A percentile compares a stretch with the other conserved stretches of the same genome.
Evolutionary conservation across 441 rosid genomes (phyloP).

Genomic region (Flueggea neowawraea): DNA sequence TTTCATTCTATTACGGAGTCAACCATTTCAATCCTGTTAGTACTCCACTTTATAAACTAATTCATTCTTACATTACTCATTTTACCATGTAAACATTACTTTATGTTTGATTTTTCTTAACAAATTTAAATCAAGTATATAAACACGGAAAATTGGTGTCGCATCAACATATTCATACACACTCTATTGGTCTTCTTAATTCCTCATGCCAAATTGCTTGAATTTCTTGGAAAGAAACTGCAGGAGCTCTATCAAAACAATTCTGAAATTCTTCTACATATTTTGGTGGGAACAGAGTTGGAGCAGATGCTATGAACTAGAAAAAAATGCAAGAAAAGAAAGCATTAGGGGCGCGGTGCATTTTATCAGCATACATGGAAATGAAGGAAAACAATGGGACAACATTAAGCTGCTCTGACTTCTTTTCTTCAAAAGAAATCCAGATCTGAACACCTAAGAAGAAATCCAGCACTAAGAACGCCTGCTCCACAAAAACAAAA

Average conservation of each 20-base stretch:
- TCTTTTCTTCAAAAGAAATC: slow-evolving; percentile 4
- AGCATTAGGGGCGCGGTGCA: too few species aligned
- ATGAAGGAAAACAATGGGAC: slow-evolving; percentile 3
- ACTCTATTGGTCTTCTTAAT: slow-evolving; percentile 83
- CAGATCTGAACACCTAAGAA: too few species aligned
- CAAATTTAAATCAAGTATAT: too few species aligned
- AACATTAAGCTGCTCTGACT: background rate
- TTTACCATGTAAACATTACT: too few species aligned
- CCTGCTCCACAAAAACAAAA: too few species aligned
- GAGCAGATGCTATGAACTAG: slow-evolving; percentile 97
- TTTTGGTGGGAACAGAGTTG: slow-evolving; percentile 88
- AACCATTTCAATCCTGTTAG: too few species aligned
- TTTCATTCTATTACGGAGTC: too few species aligned
- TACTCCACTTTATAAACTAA: too few species aligned
- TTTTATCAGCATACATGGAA: too few species aligned
- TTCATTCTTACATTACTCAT: too few species aligned
- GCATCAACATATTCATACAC: slow-evolving; percentile 89
- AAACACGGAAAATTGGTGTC: slow-evolving; percentile 74
- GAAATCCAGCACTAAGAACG: too few species aligned
- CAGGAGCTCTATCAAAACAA: slow-evolving; percentile 93
- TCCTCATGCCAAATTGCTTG: slow-evolving; percentile 78
- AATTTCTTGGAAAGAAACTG: slow-evolving; percentile 73
- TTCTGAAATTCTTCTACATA: slow-evolving; percentile 90
- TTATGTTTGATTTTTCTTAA: too few species aligned
- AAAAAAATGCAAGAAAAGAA: slow-evolving; percentile 14